These are phyloP conservation scores for Murraya paniculata DNA, from an alignment of 345 rosid genomes.

Conservation along the genomic window DNA sequence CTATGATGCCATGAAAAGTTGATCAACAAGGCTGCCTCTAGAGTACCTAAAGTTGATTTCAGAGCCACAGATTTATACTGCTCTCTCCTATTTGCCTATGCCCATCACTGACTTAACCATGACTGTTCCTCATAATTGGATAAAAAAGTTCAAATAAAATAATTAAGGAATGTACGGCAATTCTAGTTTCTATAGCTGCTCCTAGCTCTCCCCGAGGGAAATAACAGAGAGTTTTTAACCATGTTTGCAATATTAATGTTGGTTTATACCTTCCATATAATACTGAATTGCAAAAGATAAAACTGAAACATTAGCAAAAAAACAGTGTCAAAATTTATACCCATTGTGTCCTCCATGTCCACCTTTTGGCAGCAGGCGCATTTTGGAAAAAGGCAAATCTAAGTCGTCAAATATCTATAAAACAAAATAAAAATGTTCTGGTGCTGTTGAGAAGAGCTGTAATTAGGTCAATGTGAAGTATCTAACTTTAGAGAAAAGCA, in stretches of 20 bases:
- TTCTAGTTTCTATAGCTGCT: not conserved
- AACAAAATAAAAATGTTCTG: conserved; percentile 9
- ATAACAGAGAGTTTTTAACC: not conserved
- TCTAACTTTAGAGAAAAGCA: not conserved
- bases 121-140: not conserved
- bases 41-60: not conserved
- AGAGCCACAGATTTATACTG: not conserved
- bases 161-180: not conserved
- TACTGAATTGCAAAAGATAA: not conserved
- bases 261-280: not conserved
- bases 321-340: conserved; percentile 33
- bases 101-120: not conserved
- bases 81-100: not conserved
- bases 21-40: not conserved
- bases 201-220: not conserved
- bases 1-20: not conserved
- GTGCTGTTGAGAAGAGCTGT: not conserved
- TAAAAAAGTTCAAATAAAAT: not conserved
- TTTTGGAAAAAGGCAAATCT: conserved; percentile 87
- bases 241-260: not conserved
- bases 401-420: conserved; percentile 84
- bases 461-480: not conserved
- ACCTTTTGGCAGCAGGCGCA: conserved; percentile 93
- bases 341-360: conserved; percentile 99
- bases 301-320: not conserved